Percentiles rank a stretch among this genome's conserved stretches.
These are phyloP conservation scores for Cenchrus americanus DNA, from an alignment of 176 grass and related monocot genomes.

Conservation along the genomic window DNA sequence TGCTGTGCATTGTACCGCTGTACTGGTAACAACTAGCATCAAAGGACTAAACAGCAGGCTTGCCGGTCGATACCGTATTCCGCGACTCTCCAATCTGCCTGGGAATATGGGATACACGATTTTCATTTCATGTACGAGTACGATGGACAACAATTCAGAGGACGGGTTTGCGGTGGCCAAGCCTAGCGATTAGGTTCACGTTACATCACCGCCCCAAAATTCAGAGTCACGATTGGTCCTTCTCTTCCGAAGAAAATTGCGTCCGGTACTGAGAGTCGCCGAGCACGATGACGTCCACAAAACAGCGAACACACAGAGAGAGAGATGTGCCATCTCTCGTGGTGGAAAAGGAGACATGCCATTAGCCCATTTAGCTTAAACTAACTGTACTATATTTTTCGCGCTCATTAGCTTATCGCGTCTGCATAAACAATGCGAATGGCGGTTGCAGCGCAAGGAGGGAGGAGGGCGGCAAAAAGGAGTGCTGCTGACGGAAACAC, in stretches of 20 bases:
- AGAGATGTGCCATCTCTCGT: neutral
- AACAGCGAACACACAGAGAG: neutral
- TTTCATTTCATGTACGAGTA: too few relatives aligned
- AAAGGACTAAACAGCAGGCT: neutral
- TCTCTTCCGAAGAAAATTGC: neutral
- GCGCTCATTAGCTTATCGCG: neutral
- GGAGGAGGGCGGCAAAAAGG: neutral
- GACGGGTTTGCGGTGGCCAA: neutral
- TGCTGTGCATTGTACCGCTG: too few relatives aligned
- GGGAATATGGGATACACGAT: neutral
- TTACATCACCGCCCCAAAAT: conserved; percentile 10
- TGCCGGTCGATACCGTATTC: neutral
- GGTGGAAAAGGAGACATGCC: neutral
- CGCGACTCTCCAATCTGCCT: neutral
- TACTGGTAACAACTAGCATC: too few relatives aligned
- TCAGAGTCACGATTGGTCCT: neutral
- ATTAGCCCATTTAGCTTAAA: neutral
- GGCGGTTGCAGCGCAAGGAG: neutral
- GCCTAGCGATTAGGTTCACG: conserved; percentile 7
- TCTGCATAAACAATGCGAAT: neutral
- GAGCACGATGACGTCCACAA: neutral
- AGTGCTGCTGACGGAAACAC: neutral
- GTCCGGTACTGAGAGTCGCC: neutral
- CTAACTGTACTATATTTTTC: neutral
- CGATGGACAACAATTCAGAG: neutral